Evolutionary conservation across 345 rosid species (phyloP), one percentile per base, ranked within the genome.

Genomic region (Anastatica hierochuntica): DNA sequence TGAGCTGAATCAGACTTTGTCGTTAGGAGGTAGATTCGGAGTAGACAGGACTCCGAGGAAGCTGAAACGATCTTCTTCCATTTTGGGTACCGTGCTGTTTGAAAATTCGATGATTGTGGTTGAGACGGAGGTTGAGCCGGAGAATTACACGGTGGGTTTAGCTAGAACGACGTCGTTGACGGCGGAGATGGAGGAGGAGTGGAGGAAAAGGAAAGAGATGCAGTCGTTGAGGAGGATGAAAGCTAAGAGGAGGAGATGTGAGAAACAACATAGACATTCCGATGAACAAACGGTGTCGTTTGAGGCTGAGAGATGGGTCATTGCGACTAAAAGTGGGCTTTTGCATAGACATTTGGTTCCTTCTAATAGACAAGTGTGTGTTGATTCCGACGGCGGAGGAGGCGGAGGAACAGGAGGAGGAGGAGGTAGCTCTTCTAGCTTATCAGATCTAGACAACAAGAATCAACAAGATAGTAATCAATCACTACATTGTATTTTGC

Each of bases 161-260:
- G 70, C 56, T 35, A 81, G 97, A 76, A 62, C 95, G 29, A 74
- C 94, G 49, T 88, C 99, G 53, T 74, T 88, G 52, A 94, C 97
- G 0, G 66, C 90, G 2, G 97, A 77, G 85, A 77, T 88, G 6
- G 95, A 85, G 53, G 98, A 85, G 49, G 97, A 81, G 53, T 83
- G 88, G 97, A 77, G 81, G 82, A 88, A 83, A 78, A 79, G 97
- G 45, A 85, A 82, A 76, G 89, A 80, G 66, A 62, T 83, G 79
- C 95, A 85, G 77, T 76, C 75, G 15, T 36, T 79, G 39, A 75
- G 94, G 70, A 79, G 95, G 48, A 76, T 85, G 95, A 90, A 76
- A 49, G 95, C 95, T 33, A 88, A 88, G 72, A 76, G 84, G 60
- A 75, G 94, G 63, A 71, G 94, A 58, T 77, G 72, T 23, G 94